Evolutionary conservation across 2,329 filamentous ascomycete genomes (phyloP), one percentile per base, ranked within the genome.

Genomic region (Talaromyces pinophilus): DNA sequence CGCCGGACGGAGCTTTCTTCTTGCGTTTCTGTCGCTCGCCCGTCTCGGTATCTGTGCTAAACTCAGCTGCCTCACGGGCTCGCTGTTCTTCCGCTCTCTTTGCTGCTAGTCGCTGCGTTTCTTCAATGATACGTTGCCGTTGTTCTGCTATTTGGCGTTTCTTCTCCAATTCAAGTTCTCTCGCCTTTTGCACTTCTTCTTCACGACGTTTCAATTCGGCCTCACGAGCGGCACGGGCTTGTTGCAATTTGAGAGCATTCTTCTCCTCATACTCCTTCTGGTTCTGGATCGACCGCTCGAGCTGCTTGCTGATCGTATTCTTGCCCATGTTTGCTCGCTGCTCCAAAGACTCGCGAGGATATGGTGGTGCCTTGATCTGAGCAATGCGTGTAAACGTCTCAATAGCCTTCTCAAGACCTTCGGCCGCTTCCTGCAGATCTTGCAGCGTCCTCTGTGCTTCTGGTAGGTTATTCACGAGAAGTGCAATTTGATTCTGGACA

Each of bases 241-340:
- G 89, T 68, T 90, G 87, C 2, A 98, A 86, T 78, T 95, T 96
- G 72, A 91, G 88, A 42, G 93, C 92, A 76, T 98, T 97, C 82
- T 92, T 92, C 72, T 93, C 90, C 77, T 99, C 95, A 78, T 96
- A 98, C 69, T 96, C 92, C 69, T 87, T 90, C 77, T 99, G 95
- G 71, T 87, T 90, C 70, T 92, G 89, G 59, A 94, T 87, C 4
- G 92, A 90, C 72, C 93, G 89, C 73, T 96, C 92, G 13, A 99
- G 86, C 77, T 99, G 94, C 73, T 92, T 93, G 70, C 92, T 90
- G 81, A 97, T 92, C 0, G 96, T 99, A 77, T 97, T 97, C 68
- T 91, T 89, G 70, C 92, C 93, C 95, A 99, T 99, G 83, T 92
- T 96, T 52, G 95, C 94, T 75, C 96, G 92, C 79, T 96, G 92